Base-by-base conservation (phyloP, 1,284 basidiomycete species). In the Agroathelia rolfsii region DNA sequence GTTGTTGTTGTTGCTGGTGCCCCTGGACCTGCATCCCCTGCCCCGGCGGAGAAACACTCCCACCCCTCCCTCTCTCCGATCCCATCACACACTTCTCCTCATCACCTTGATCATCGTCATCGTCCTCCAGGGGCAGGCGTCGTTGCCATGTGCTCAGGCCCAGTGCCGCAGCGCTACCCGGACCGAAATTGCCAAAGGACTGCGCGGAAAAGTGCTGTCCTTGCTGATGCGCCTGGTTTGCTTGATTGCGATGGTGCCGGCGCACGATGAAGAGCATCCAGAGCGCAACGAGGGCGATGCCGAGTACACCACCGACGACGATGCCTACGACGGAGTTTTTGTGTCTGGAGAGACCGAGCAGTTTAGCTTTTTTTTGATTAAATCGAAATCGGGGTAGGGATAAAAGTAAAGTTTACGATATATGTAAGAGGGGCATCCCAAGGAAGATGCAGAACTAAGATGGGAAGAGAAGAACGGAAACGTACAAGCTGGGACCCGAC, bases 381-480 rank as follows among this genome's bases (percentile, higher is more conserved):
- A 18, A 29, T 17, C 6, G 9, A 12, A 4, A 15, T 5, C 20
- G 28, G 6, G n/a, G 7, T 14, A 14, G 5, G 28, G 28, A 12
- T 14, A 29, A 17, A n/a, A n/a, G n/a, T 11, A 15, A 15, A 16
- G 12, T 14, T 29, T 14, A 11, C 20, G 10, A 16, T 18, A 6
- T 15, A 15, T 16, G 5, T n/a, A 18, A 14, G n/a, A 18, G 5
- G 28, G n/a, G 11, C 15, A 9, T 14, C 8, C 4, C n/a, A 5
- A 11, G 6, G 28, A 29, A 6, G 28, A 16, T 16, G 33, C 24
- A 10, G 39, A 18, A 5, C 15, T 13, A 11, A 12, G 17, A 14
- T 15, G 11, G n/a, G 28, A 17, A 18, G 28, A 5, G 8, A 43
- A 33, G 21, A 45, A 28, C 22, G 39, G 32, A 6, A n/a, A n/a